phyloP scores from a whole-genome alignment of 148 eudicot species.

The Arctostaphylos glauca region DNA sequence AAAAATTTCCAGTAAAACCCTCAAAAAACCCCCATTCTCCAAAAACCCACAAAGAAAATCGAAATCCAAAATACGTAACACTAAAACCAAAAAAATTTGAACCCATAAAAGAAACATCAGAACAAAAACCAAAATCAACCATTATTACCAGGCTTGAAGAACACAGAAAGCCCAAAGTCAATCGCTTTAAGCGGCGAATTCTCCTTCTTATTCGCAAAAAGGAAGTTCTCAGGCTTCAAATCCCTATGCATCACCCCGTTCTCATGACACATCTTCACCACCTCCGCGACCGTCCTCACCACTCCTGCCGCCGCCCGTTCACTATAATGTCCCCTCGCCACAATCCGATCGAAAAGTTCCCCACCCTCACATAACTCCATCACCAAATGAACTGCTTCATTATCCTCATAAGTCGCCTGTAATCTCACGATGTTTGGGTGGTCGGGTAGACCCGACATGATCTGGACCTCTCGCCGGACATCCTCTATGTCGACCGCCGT shows the following conservation, averaged over 20 bases:
- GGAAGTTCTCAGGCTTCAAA: constrained; percentile 82
- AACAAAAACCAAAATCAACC: not conserved
- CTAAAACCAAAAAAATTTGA: not conserved
- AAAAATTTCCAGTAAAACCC: not conserved
- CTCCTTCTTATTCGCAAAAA: constrained; percentile 82
- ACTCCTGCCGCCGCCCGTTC: constrained; percentile 81
- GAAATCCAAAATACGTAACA: not conserved
- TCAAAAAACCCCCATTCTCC: too few species aligned
- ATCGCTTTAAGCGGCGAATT: constrained; percentile 69
- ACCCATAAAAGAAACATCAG: not conserved
- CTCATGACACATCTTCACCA: constrained; percentile 76
- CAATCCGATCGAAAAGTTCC: constrained; percentile 80
- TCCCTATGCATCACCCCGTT: constrained; percentile 85
- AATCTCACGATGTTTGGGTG: constrained; percentile 64
- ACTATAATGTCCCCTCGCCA: constrained; percentile 80
- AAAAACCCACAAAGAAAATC: not conserved
- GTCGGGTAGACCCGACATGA: constrained; percentile 67
- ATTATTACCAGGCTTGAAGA: constrained; percentile 65
- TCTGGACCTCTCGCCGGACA: constrained; percentile 73
- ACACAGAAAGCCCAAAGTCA: constrained; percentile 84
- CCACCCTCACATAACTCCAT: constrained; percentile 93
- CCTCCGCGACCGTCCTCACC: constrained; percentile 67
- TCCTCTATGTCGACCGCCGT: constrained; percentile 78
- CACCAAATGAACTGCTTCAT: constrained; percentile 77
- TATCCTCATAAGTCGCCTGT: constrained; percentile 69